Conservation (phyloP, 1,139 yeast genomes). For the Suhomyces anneliseae region DNA sequence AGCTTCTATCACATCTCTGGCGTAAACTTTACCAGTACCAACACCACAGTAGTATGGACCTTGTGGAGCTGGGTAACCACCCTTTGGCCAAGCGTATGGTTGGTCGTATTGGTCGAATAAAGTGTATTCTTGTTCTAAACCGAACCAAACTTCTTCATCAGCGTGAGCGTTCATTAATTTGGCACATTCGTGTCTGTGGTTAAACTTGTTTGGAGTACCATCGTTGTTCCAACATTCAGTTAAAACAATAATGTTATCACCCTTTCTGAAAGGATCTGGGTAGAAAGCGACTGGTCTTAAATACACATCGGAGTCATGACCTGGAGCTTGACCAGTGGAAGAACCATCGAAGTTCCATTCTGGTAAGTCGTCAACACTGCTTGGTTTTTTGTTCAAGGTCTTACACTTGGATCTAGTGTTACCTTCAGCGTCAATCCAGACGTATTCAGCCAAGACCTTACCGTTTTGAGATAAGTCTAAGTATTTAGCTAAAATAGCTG, state of each 20-base stretch:
- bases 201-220: slow-evolving; percentile 97
- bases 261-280: slow-evolving; percentile 97
- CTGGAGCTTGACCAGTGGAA: slow-evolving; percentile 98
- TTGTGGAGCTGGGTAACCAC: slow-evolving; percentile 99
- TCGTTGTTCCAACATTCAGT: slow-evolving; percentile 98
- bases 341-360: slow-evolving; percentile 99
- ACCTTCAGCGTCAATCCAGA: slow-evolving; percentile 96
- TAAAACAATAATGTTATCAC: slow-evolving; percentile 92
- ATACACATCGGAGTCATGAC: slow-evolving; percentile 92
- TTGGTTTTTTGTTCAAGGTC: slow-evolving; percentile 70
- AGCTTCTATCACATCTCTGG: slow-evolving; percentile 98
- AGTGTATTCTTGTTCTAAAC: slow-evolving; percentile 98
- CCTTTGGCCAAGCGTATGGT: slow-evolving; percentile 98
- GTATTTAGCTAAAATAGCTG: slow-evolving; percentile 78
- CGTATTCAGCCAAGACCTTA: slow-evolving; percentile 88
- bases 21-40: slow-evolving; percentile 97
- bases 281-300: slow-evolving; percentile 91
- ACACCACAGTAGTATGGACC: slow-evolving; percentile 99
- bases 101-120: slow-evolving; percentile 86
- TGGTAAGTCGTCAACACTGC: slow-evolving; percentile 82
- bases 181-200: slow-evolving; percentile 97
- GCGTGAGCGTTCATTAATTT: slow-evolving; percentile 93
- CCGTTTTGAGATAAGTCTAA: slow-evolving; percentile 84
- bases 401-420: slow-evolving; percentile 92
- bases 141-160: slow-evolving; percentile 89